Evolutionary conservation across 768 basidiomycete genomes (phyloP), one percentile per base, ranked within the genome.

Genomic region (Lactifluus piperatus): DNA sequence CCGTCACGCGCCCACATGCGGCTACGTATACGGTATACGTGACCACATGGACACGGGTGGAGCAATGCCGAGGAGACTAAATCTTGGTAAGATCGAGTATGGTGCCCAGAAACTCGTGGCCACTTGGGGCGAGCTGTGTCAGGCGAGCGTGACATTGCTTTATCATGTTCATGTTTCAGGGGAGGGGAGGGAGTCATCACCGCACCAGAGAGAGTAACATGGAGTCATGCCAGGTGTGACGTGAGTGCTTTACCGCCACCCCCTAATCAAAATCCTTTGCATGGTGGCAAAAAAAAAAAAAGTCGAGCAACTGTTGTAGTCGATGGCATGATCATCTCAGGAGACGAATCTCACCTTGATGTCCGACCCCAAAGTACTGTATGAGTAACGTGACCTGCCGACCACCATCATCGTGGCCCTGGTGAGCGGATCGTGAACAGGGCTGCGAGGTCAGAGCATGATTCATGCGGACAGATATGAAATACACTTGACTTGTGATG

Each of bases 231-330:
- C 37, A 56, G 24, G 22, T 24, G 29, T 56, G 55, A 18, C 22
- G 20, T 56, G 27, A 22, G 16, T 36, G 29, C 55, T 47, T 16
- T 26, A 39, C n/a, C n/a, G 18, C 32, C 7, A 26, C 47, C 37
- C 20, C 44, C 45, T 32, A 41, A 36, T 47, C 51, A 22, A 36
- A 10, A 16, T 13, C 13, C 20, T 16, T 27, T 26, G 13, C 24
- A 37, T 47, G 46, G 46, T 47, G 46, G 24, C 20, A 41, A 24
- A 39, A 58, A 32, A 39, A 58, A 34, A 39, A 58, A 32, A 39
- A 58, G 26, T 32, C 51, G 0, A 58, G 37, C 51, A 58, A 44
- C 29, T 58, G 26, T 10, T 53, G 51, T 53, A 58, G 30, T 43
- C 41, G 41, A 43, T 57, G 34, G 22, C 16, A 43, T 51, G 13